Conservation (phyloP, 768 basidiomycete genomes). For the Mycena maculata region DNA sequence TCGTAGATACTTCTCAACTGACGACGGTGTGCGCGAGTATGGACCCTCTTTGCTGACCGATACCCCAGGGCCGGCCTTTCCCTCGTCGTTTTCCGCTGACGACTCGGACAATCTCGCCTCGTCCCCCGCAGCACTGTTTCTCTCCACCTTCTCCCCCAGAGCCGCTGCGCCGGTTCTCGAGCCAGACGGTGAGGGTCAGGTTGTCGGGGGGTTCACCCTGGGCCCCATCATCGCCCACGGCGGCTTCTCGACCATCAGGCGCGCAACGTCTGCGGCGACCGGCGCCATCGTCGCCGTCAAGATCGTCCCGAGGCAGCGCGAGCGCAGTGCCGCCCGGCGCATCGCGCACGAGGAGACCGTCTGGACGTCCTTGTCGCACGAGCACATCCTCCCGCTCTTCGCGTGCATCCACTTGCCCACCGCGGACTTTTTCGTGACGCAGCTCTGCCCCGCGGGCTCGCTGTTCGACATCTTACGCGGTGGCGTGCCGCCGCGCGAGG, state of each 20-base stretch:
- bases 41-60: slow-evolving; percentile 4
- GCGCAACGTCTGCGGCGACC: slow-evolving; percentile 72
- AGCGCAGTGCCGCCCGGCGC: slow-evolving; percentile 59
- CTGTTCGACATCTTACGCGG: slow-evolving; percentile 86
- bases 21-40: slow-evolving; percentile 9
- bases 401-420: slow-evolving; percentile 65
- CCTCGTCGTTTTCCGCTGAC: slow-evolving; percentile 2
- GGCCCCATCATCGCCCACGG: slow-evolving; percentile 84
- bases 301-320: slow-evolving; percentile 75
- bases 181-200: slow-evolving; percentile 76
- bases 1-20: slow-evolving; percentile 29
- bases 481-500: slow-evolving; percentile 78
- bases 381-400: slow-evolving; percentile 89
- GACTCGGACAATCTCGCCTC: slow-evolving; percentile 31
- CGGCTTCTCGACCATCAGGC: slow-evolving; percentile 83
- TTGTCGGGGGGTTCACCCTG: slow-evolving; percentile 77
- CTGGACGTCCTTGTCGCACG: slow-evolving; percentile 84
- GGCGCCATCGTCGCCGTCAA: slow-evolving; percentile 80
- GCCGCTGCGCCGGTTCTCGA: slow-evolving; percentile 45
- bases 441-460: slow-evolving; percentile 86
- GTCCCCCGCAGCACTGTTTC: slow-evolving; percentile 82
- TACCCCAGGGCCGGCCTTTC: background rate
- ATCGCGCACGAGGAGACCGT: slow-evolving; percentile 77
- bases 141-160: slow-evolving; percentile 69
- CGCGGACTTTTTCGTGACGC: slow-evolving; percentile 85